A percentile compares a stretch with the other conserved stretches of the same genome.
phyloP scores from a whole-genome alignment of 805 yeast genomes.

The Saccharomycopsis sp. region DNA sequence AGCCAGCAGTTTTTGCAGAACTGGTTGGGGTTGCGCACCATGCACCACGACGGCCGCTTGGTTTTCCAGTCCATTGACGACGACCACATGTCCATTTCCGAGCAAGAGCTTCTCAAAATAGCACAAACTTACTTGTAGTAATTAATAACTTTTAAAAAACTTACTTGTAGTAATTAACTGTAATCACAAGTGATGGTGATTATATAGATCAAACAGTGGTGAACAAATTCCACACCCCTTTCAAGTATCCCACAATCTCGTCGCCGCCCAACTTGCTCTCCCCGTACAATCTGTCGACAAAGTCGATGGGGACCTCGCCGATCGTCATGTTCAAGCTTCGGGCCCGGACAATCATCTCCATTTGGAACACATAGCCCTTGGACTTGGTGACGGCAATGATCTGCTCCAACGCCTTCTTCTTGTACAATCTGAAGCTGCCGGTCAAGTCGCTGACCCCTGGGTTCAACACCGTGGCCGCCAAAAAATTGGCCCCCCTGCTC shows the following conservation, averaged over 20 bases:
- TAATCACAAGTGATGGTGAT: too few relatives aligned
- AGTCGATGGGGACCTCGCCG: slow-evolving; percentile 72
- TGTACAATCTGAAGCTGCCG: slow-evolving; percentile 69
- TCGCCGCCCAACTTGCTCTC: slow-evolving; percentile 75
- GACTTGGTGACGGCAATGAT: slow-evolving; percentile 60
- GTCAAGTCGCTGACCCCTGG: slow-evolving; percentile 70
- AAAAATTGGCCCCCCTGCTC: slow-evolving; percentile 71
- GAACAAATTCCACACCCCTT: slow-evolving; percentile 68
- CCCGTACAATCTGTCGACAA: slow-evolving; percentile 72
- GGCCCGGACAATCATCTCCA: slow-evolving; percentile 85
- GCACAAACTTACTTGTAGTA: too few relatives aligned
- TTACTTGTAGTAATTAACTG: too few relatives aligned
- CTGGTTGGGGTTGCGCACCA: slow-evolving; percentile 46
- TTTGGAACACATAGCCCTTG: slow-evolving; percentile 77
- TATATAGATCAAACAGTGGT: slow-evolving; percentile 48
- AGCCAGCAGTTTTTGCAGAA: slow-evolving; percentile 46
- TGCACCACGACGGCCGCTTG: slow-evolving; percentile 37
- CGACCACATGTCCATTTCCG: slow-evolving; percentile 57
- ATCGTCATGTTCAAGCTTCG: slow-evolving; percentile 61
- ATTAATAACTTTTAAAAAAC: too few relatives aligned
- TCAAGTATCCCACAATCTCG: slow-evolving; percentile 67
- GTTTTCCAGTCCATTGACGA: slow-evolving; percentile 45
- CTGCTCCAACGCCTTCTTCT: slow-evolving; percentile 56
- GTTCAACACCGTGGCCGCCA: slow-evolving; percentile 61
- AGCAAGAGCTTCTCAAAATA: too few relatives aligned